Conservation (phyloP, 176 grass and related monocot species). For the Oryza punctata region DNA sequence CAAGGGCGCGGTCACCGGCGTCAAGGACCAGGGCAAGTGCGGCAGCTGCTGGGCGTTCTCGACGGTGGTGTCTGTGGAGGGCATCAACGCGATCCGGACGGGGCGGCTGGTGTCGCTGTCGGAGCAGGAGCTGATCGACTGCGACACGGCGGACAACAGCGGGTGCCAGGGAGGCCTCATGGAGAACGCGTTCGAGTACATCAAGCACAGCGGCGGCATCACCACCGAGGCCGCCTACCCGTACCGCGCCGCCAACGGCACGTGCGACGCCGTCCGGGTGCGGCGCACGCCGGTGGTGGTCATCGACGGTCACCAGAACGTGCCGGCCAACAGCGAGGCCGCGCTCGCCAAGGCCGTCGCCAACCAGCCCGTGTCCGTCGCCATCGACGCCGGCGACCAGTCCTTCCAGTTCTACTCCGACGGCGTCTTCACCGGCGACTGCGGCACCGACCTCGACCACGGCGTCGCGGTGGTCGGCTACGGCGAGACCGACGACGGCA, state of each 20-base stretch:
- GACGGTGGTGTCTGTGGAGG: constrained; percentile 66
- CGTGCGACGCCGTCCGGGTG: constrained; percentile 44
- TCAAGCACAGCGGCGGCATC: constrained; percentile 59
- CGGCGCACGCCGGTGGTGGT: constrained; percentile 34
- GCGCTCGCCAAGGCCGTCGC: constrained; percentile 62
- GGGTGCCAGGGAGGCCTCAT: constrained; percentile 69
- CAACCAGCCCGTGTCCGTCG: constrained; percentile 74
- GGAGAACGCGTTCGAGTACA: constrained; percentile 85
- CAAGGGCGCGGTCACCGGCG: constrained; percentile 53
- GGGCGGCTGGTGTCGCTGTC: constrained; percentile 59
- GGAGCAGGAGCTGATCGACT: constrained; percentile 85
- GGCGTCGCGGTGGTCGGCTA: constrained; percentile 83
- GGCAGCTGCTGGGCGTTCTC: constrained; percentile 85
- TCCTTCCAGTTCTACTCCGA: constrained; percentile 82
- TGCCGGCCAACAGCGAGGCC: constrained; percentile 56
- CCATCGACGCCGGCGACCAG: constrained; percentile 59
- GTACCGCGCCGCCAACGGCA: constrained; percentile 61
- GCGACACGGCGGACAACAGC: constrained; percentile 57
- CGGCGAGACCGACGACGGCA: constrained; percentile 47
- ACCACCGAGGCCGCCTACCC: constrained; percentile 66
- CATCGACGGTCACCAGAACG: constrained; percentile 74
- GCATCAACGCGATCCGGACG: constrained; percentile 72
- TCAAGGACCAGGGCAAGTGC: constrained; percentile 79
- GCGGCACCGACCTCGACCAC: constrained; percentile 70
- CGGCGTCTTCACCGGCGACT: constrained; percentile 76